These are phyloP conservation scores for Astrothelium subdiscretum DNA, from an alignment of 495 filamentous ascomycete genomes.

Conservation along the genomic window DNA sequence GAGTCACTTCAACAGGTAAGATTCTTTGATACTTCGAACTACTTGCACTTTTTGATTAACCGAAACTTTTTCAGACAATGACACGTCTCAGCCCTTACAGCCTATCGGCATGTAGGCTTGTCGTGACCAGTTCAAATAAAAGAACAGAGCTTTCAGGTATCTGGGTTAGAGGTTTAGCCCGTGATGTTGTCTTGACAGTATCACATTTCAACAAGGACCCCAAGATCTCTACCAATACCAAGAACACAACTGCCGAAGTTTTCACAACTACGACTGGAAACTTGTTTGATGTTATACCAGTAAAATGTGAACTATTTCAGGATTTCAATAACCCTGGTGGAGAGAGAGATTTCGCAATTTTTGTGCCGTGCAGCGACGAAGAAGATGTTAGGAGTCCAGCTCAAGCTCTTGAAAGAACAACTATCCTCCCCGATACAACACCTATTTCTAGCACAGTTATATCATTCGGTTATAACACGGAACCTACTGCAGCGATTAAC, in stretches of 20 bases:
- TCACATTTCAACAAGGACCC: neutral
- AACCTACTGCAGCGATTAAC: neutral
- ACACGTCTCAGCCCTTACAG: neutral
- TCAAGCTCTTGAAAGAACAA: neutral
- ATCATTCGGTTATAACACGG: neutral
- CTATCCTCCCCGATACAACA: neutral
- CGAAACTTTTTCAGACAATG: neutral
- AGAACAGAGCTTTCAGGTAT: neutral
- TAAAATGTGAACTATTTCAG: neutral
- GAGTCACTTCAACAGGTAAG: neutral
- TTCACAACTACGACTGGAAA: neutral
- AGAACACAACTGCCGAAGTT: neutral
- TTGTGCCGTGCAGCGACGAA: neutral
- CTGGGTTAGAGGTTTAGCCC: neutral
- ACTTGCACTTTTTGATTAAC: neutral
- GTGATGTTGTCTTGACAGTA: neutral
- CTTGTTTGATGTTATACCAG: neutral
- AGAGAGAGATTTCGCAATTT: neutral
- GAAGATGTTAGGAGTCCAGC: neutral
- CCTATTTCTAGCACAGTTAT: neutral
- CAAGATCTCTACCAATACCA: neutral
- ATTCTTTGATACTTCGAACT: neutral
- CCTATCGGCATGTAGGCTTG: neutral
- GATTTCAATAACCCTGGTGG: neutral
- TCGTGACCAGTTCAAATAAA: neutral